Evolutionary conservation across 176 grass and related monocot species (phyloP), one percentile per base, ranked within the genome.

Genomic region (Carex pumila): DNA sequence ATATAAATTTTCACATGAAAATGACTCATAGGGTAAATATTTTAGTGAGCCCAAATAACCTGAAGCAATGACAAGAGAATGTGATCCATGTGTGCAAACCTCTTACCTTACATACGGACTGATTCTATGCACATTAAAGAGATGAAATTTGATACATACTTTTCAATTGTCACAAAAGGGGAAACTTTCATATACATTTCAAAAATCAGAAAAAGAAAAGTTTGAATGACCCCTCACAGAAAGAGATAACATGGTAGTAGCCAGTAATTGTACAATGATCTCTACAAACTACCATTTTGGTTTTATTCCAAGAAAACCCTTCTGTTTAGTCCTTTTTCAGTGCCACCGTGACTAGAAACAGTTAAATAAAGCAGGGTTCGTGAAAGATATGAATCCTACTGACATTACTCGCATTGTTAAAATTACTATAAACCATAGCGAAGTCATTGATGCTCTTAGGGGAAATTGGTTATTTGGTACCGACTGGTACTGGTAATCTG

Each of bases 141-240:
- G 22, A 78, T 56, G 13, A 13, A 73, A 49, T 73, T 52, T 22
- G 70, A 10, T 22, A 73, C 9, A 56, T 78, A 10, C 14, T 18
- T 78, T 57, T 78, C 43, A 78, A 52, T 32, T 36, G 22, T 21
- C 22, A 56, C 29, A 21, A 15, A 78, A 22, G 52, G 29, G 2
- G 22, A 78, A 55, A 56, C 52, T 78, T 34, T 17, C 50, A 78
- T 78, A 31, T 78, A 78, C 52, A 78, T 31, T 78, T 78, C 73
- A 78, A 56, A 45, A 78, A 57, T 78, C 6, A 55, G 73, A 57
- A 78, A 30, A 76, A 14, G 57, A 57, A 14, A 70, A 45, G 18
- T n/a, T 71, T 10, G 19, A 56, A 34, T 57, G 25, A 11, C 50
- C 19, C 47, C 47, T 77, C 72, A 32, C 6, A 75, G 30, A 55